Percentiles rank a stretch among this genome's conserved stretches.
These are phyloP conservation scores for Saururus chinensis DNA, from an alignment of 164 flowering plant species.

Conservation along the genomic window DNA sequence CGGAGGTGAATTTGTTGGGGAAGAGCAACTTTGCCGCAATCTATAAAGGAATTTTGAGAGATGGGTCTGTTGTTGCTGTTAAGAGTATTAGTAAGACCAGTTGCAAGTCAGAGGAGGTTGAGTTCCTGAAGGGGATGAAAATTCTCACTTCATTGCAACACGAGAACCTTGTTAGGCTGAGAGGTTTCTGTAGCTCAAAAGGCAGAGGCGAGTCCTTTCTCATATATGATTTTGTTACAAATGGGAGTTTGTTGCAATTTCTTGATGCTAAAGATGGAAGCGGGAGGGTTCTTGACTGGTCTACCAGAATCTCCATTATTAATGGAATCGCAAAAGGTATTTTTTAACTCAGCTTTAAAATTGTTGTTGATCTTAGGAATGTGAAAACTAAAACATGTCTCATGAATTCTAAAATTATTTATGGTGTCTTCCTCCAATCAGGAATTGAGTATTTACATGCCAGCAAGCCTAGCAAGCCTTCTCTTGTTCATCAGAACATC, in stretches of 20 bases:
- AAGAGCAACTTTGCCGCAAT: conserved; percentile 65
- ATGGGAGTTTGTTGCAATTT: conserved; percentile 59
- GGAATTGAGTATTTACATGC: conserved; percentile 74
- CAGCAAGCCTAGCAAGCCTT: conserved; percentile 37
- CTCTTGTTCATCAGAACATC: conserved; percentile 69
- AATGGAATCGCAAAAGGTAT: conserved; percentile 86
- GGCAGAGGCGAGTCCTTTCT: conserved; percentile 94
- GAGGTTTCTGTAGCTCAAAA: conserved; percentile 91
- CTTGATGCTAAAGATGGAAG: conserved; percentile 50
- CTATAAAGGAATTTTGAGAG: conserved; percentile 66
- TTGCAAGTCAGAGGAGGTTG: conserved; percentile 74
- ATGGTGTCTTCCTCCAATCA: conserved; percentile 15
- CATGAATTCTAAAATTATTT: background rate
- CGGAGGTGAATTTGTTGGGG: conserved; percentile 70
- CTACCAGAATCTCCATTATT: conserved; percentile 66
- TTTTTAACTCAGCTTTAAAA: conserved; percentile 2
- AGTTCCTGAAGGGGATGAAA: conserved; percentile 76
- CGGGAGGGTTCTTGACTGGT: conserved; percentile 64
- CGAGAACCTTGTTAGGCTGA: conserved; percentile 60
- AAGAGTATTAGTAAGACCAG: conserved; percentile 74
- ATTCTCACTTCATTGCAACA: conserved; percentile 59
- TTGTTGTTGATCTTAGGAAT: background rate
- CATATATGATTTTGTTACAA: conserved; percentile 66
- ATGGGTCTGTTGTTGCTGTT: conserved; percentile 72
- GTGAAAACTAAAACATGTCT: no score